These are phyloP conservation scores for Micractinium conductrix DNA, from an alignment of 139 green algal species.

Conservation along the genomic window DNA sequence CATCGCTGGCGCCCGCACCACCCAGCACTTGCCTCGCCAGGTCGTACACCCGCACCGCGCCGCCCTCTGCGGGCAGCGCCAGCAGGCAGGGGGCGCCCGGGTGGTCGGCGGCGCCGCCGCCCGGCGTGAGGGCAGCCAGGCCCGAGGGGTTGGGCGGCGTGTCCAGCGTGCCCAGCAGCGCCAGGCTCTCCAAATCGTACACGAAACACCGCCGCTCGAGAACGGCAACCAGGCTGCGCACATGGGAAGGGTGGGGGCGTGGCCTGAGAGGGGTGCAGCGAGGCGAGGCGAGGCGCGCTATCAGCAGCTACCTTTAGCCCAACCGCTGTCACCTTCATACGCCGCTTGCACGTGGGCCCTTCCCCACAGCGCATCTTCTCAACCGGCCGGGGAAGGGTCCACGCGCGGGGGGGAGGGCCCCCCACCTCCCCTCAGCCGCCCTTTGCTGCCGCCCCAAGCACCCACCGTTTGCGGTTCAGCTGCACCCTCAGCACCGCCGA, in stretches of 20 bases:
- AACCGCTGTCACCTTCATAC: no score
- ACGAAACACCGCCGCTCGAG: conserved; percentile 61
- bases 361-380: not conserved
- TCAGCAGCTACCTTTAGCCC: no score
- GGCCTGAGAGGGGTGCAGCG: no score
- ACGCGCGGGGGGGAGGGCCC: no score
- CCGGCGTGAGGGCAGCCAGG: conserved; percentile 64
- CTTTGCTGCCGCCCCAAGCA: conserved; percentile 10
- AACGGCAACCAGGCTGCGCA: conserved; percentile 71
- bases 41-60: conserved; percentile 72
- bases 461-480: conserved; percentile 77
- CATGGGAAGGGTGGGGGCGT: not conserved
- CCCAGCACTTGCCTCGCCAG: no score
- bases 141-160: conserved; percentile 51
- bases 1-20: no score
- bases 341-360: not conserved
- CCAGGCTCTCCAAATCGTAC: conserved; percentile 65
- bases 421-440: not conserved
- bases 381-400: no score
- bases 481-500: conserved; percentile 73
- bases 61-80: conserved; percentile 68
- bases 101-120: not conserved
- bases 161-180: conserved; percentile 60
- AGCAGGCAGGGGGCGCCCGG: conserved; percentile 61
- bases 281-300: no score